Percentiles rank a stretch among this genome's conserved stretches.
These are phyloP conservation scores for Planoprotostelium fungivorum DNA, from an alignment of 78 protist genomes.

Conservation along the genomic window DNA sequence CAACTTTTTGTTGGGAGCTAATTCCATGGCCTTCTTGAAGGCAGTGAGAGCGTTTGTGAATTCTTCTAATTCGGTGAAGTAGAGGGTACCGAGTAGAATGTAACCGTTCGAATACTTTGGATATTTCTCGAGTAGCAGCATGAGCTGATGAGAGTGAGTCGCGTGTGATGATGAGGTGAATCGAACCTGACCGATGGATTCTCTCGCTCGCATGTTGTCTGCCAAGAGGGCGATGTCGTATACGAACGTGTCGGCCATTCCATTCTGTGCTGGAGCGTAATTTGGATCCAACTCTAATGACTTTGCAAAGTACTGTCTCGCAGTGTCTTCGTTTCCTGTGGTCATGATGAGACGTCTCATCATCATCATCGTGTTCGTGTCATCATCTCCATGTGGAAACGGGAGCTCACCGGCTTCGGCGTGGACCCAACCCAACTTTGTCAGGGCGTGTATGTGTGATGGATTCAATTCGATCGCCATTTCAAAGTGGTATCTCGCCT, in stretches of 20 bases:
- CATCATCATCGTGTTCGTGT: background rate
- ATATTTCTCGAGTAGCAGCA: background rate
- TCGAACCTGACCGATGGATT: background rate
- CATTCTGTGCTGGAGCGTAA: background rate
- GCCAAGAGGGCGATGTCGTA: background rate
- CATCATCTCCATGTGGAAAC: background rate
- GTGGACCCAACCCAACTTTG: background rate
- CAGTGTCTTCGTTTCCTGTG: background rate
- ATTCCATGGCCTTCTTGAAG: background rate
- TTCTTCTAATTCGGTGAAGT: background rate
- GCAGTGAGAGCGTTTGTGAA: background rate
- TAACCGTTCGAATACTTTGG: background rate
- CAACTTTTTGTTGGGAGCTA: background rate
- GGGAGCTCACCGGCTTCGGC: background rate
- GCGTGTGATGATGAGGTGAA: background rate
- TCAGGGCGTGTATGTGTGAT: background rate
- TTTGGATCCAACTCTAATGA: background rate
- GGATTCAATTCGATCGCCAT: background rate
- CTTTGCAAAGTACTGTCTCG: background rate
- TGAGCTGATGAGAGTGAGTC: background rate
- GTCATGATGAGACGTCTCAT: background rate
- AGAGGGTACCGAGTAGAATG: background rate
- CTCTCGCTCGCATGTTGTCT: background rate
- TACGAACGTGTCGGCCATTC: background rate
- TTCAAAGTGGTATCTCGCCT: background rate